Base-by-base conservation (phyloP, 352 stramenopile genomes). In the Globisporangium cederbergense region DNA sequence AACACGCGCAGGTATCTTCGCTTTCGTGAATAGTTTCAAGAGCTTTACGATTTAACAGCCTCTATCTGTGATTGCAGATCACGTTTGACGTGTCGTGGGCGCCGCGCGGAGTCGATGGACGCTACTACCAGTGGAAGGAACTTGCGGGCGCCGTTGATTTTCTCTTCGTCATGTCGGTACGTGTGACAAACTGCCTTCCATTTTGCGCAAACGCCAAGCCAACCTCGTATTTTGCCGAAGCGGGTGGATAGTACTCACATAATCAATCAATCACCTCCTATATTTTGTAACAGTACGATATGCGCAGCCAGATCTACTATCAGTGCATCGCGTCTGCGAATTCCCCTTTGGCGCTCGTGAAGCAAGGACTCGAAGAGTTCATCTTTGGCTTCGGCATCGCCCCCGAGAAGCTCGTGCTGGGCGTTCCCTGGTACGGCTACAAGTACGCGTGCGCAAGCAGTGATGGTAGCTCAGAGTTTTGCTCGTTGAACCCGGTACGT, bases 341-440 rank as follows among this genome's bases (percentile, higher is more conserved):
- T 67, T 84, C 90, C 4, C 90, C 92, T 0, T 72, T 81, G 14
- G 72, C 82, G 25, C 75, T 91, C 0, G 83, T 95, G 30, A 72
- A 78, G 38, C 73, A 92, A 52, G 90, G 92, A 0, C 65, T 97
- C 4, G 55, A 85, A 34, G 81, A 95, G 67, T 97, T 90, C 58
- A 62, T 92, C 22, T 54, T 88, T 13, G 81, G 78, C 43, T 77
- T 85, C 34, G 73, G 68, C 42, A 76, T 97, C 46, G 25, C 58
- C 7, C 71, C 85, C 4, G 50, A 66, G 18, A 97, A 98, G 70
- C 71, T 98, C 46, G 81, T 98, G 62, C 74, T 98, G 0, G 92
- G 92, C 10, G 70, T 97, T 43, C 90, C 90, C 4, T 97, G 90
- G 90, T 98, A 98, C 60, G 90, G 83, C 53, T 98, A 98, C 73